Evolutionary conservation across 495 filamentous ascomycete species (phyloP), one percentile per base, ranked within the genome.

Genomic region (Talaromyces nanjingensis): DNA sequence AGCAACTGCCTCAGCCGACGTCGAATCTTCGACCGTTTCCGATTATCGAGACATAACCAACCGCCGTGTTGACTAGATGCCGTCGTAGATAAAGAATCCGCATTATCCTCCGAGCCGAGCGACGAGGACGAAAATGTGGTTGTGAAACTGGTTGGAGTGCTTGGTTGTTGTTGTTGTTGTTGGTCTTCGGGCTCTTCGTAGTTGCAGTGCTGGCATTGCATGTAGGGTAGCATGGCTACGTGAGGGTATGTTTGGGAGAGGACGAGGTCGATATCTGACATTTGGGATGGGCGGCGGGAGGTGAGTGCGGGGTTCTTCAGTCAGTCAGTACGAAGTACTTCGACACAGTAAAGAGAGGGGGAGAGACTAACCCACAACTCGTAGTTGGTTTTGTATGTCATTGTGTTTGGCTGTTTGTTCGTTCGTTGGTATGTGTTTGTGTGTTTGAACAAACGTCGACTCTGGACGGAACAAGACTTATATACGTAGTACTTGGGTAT

Each of bases 361-460:
- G 58, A 29, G 11, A 12, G 31, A 74, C 74, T 70, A 65, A 76
- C 73, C 62, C 77, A 76, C 53, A 75, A 71, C 60, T 80, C 76
- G 64, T 78, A 80, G 71, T 80, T 80, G 65, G 71, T 75, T 52
- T 76, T 78, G 73, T 80, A 80, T 57, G 70, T 72, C 72, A 74
- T 80, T 45, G 55, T 72, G 65, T 25, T 47, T n/a, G 42, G 6
- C 33, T 12, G 59, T 58, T 39, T 64, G 60, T 42, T 16, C 4
- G 37, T 42, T 42, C 14, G 37, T 42, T 42, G 37, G 37, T 42
- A 42, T 42, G 37, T 49, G 45, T 49, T 49, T 20, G 45, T 45
- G n/a, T 49, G 42, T 47, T 47, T 49, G n/a, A 9, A 20, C 45
- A 49, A 4, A 49, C 45, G 20, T 20, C 6, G n/a, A 45, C 4